Percentiles rank a stretch among this genome's conserved stretches.
These are phyloP conservation scores for Boletellus emodensis DNA, from an alignment of 768 basidiomycete genomes.

Conservation along the genomic window DNA sequence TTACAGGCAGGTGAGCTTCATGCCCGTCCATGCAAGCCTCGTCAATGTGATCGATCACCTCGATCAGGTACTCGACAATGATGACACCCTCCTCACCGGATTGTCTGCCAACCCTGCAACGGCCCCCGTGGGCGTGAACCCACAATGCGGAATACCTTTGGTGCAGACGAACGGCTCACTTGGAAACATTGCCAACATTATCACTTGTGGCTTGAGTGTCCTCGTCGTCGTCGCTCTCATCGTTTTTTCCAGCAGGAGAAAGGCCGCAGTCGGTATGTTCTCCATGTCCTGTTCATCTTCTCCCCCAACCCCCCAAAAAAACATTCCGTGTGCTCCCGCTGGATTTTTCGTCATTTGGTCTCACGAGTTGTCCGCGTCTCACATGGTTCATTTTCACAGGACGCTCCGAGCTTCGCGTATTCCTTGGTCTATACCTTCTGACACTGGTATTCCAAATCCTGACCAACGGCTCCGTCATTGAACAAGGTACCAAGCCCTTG, in stretches of 20 bases:
- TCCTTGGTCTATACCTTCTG: conserved; percentile 63
- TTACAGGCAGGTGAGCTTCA: conserved; percentile 68
- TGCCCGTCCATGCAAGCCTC: conserved; percentile 4
- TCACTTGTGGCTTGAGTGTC: conserved; percentile 73
- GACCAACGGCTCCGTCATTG: conserved; percentile 72
- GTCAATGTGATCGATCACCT: conserved; percentile 21
- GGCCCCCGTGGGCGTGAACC: conserved; percentile 82
- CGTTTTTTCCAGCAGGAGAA: conserved; percentile 54
- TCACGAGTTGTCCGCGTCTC: background rate
- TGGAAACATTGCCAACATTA: conserved; percentile 84
- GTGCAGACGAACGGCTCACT: conserved; percentile 55
- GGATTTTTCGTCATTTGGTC: background rate
- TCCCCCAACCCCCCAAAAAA: background rate
- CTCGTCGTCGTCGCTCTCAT: conserved; percentile 57
- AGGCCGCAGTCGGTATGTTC: conserved; percentile 81
- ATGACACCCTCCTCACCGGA: conserved; percentile 35
- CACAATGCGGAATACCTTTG: conserved; percentile 71
- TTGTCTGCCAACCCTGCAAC: conserved; percentile 41
- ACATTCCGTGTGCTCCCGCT: background rate
- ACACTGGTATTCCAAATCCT: conserved; percentile 78
- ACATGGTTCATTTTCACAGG: conserved; percentile 33
- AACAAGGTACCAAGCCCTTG: conserved; percentile 71
- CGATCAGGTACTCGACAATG: conserved; percentile 39
- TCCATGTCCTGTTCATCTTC: background rate
- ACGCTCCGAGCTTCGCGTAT: conserved; percentile 65